phyloP scores from a whole-genome alignment of 352 stramenopile species.

The Aphanomyces euteiches region DNA sequence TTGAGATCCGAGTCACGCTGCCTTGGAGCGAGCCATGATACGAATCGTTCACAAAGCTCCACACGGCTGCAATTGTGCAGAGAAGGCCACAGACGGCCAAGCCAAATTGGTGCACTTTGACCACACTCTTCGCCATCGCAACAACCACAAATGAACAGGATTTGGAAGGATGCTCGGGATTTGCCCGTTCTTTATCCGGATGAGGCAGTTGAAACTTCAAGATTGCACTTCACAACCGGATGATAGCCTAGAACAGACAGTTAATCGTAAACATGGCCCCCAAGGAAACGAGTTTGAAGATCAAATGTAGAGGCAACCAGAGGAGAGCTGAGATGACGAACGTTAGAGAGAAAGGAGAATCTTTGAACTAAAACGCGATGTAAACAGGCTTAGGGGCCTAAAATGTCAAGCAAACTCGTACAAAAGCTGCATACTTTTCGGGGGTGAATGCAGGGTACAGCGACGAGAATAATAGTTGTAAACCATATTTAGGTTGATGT shows the following conservation, averaged over 20 bases:
- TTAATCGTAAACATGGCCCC: too few species aligned
- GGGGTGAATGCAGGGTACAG: too few species aligned
- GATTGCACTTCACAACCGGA: not conserved
- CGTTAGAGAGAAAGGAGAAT: too few species aligned
- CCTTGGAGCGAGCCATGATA: constrained; percentile 9
- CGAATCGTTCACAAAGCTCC: constrained; percentile 17
- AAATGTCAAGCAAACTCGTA: too few species aligned
- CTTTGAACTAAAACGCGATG: too few species aligned
- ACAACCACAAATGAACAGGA: not conserved
- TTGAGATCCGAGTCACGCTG: not conserved
- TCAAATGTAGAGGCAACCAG: too few species aligned
- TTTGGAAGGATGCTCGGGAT: not conserved
- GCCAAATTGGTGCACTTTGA: constrained; percentile 24
- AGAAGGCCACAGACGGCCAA: constrained; percentile 18
- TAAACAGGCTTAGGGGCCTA: too few species aligned
- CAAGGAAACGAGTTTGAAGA: too few species aligned
- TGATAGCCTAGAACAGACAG: not conserved
- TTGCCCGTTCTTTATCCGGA: not conserved
- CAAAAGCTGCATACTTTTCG: too few species aligned
- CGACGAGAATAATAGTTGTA: too few species aligned
- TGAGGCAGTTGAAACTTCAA: not conserved
- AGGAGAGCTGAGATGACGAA: too few species aligned
- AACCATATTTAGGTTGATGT: too few species aligned
- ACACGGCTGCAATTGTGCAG: constrained; percentile 15
- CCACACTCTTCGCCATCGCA: constrained; percentile 9